These are phyloP conservation scores for Zasmidium angulare DNA, from an alignment of 2,329 filamentous ascomycete genomes.

Conservation along the genomic window DNA sequence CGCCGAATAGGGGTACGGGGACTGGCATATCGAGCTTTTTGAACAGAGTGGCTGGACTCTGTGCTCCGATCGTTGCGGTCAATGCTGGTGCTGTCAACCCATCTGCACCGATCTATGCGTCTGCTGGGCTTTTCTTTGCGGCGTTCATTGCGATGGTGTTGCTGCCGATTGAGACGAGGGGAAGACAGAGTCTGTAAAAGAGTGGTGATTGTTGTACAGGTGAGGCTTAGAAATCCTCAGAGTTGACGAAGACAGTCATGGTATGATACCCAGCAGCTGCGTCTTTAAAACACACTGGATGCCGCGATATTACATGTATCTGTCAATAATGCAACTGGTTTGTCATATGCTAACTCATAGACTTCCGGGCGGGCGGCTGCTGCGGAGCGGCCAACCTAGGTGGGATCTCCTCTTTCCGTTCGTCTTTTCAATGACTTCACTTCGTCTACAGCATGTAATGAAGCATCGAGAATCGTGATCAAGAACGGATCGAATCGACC, in stretches of 20 bases:
- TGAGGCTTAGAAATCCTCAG: no score
- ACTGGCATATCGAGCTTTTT: slow-evolving; percentile 71
- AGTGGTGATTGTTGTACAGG: no score
- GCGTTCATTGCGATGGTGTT: slow-evolving; percentile 44
- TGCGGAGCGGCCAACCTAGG: not conserved
- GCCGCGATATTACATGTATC: not conserved
- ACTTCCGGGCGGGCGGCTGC: not conserved
- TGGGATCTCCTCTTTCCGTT: no score
- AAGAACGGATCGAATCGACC: not conserved
- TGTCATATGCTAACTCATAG: not conserved
- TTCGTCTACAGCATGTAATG: no score
- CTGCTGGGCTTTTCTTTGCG: slow-evolving; percentile 44
- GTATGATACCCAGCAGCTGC: not conserved
- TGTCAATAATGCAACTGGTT: no score
- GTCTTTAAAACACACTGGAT: not conserved
- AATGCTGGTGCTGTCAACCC: slow-evolving; percentile 41
- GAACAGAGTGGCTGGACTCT: slow-evolving; percentile 66
- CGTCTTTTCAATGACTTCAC: not conserved
- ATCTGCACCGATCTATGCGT: slow-evolving; percentile 44
- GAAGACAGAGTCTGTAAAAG: slow-evolving; percentile 41
- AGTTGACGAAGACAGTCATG: no score
- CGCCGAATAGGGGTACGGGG: slow-evolving; percentile 68
- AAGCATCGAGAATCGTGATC: no score
- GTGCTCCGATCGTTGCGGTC: slow-evolving; percentile 66
- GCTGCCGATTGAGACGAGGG: slow-evolving; percentile 46